Conservation (phyloP, 192 early-diverging fungal genomes). For the Ambispora gerdemannii region DNA sequence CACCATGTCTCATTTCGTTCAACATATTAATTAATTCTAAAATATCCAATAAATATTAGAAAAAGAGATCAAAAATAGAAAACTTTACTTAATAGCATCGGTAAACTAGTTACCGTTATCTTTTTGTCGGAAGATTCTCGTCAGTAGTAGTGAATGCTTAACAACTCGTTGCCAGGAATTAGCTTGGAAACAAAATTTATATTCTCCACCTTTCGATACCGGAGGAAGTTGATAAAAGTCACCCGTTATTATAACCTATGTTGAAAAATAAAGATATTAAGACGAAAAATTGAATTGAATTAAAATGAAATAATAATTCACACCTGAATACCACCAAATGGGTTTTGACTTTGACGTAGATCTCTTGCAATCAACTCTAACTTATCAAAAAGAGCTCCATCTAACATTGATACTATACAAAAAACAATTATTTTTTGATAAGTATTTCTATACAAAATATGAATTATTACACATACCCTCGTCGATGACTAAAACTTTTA, state of each 20-base stretch:
- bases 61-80: too few relatives aligned
- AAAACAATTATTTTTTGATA: neutral
- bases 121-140: constrained; percentile 81
- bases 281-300: neutral
- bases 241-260: constrained; percentile 52
- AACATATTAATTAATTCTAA: constrained; percentile 70
- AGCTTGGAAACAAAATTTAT: constrained; percentile 66
- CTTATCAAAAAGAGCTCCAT: constrained; percentile 68
- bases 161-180: constrained; percentile 53
- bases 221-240: constrained; percentile 85
- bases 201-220: constrained; percentile 43
- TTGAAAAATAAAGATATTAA: neutral
- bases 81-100: too few relatives aligned
- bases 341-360: constrained; percentile 38
- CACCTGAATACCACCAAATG: constrained; percentile 79
- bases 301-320: neutral
- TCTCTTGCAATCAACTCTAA: constrained; percentile 62
- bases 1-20: constrained; percentile 82
- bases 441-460: neutral
- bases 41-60: neutral
- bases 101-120: constrained; percentile 51
- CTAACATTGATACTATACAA: constrained; percentile 68
- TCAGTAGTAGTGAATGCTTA: constrained; percentile 60
- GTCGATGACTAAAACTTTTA: constrained; percentile 70
- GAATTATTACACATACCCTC: constrained; percentile 45